Percentiles rank a stretch among this genome's conserved stretches.
These are phyloP conservation scores for Xylaria sp. DNA, from an alignment of 2,329 filamentous ascomycete species.

Conservation along the genomic window DNA sequence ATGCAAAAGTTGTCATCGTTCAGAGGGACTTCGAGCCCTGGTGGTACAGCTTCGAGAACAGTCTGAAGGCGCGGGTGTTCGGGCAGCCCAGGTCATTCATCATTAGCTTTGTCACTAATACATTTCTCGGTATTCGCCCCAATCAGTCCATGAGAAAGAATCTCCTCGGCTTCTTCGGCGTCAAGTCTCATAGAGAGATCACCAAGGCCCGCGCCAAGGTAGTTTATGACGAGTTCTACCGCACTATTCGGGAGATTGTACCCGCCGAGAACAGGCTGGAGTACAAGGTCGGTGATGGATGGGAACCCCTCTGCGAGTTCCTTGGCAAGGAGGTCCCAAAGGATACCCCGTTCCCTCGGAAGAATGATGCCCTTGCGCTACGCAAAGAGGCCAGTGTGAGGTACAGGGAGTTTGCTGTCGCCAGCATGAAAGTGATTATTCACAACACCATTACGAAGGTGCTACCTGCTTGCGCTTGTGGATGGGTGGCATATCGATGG, in stretches of 20 bases:
- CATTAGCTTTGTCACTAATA: slow-evolving; percentile 1
- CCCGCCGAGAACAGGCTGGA: slow-evolving; percentile 23
- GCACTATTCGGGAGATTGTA: slow-evolving; percentile 10
- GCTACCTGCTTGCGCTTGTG: not conserved
- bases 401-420: not conserved
- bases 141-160: slow-evolving; percentile 11
- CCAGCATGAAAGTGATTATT: not conserved
- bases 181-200: not conserved
- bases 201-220: not conserved
- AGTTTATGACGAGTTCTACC: slow-evolving; percentile 18
- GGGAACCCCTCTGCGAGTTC: slow-evolving; percentile 26
- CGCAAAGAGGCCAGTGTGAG: not conserved
- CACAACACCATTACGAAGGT: not conserved
- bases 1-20: slow-evolving; percentile 34
- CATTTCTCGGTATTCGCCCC: slow-evolving; percentile 7
- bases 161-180: slow-evolving; percentile 16
- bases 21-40: slow-evolving; percentile 34
- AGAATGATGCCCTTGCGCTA: slow-evolving; percentile 7
- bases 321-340: slow-evolving; percentile 18
- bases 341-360: slow-evolving; percentile 15
- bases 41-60: slow-evolving; percentile 30
- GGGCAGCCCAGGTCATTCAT: not conserved
- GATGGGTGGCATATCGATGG: slow-evolving; percentile 9
- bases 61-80: not conserved
- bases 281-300: slow-evolving; percentile 22